These are phyloP conservation scores for Plasmodium falciparum DNA, from an alignment of 169 alveolate genomes.

Conservation along the genomic window DNA sequence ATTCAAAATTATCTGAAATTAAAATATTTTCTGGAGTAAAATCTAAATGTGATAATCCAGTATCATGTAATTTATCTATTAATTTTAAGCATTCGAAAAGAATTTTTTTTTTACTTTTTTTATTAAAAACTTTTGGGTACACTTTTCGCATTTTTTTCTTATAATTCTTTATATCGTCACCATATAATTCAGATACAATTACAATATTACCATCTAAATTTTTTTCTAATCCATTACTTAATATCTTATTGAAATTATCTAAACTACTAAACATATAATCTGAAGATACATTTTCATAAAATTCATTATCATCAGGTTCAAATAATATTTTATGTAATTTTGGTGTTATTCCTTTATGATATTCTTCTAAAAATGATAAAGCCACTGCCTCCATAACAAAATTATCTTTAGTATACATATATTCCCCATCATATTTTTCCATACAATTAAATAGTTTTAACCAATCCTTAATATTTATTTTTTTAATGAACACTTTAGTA, in stretches of 20 bases:
- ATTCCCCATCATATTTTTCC: constrained; percentile 83
- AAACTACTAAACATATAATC: constrained; percentile 24
- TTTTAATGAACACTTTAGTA: constrained; percentile 79
- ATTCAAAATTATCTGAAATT: constrained; percentile 78
- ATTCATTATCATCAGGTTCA: constrained; percentile 59
- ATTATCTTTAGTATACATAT: constrained; percentile 86
- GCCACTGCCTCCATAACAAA: constrained; percentile 88
- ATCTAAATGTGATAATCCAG: constrained; percentile 86
- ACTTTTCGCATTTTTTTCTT: constrained; percentile 71
- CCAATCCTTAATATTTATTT: constrained; percentile 84
- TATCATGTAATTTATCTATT: constrained; percentile 79
- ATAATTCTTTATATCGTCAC: constrained; percentile 81
- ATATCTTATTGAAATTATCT: constrained; percentile 43
- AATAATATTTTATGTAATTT: constrained; percentile 81
- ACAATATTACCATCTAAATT: constrained; percentile 80
- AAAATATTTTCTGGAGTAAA: constrained; percentile 87
- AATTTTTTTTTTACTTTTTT: no score
- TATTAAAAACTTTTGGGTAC: no score
- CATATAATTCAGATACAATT: constrained; percentile 80
- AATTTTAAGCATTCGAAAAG: constrained; percentile 78
- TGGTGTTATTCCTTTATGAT: constrained; percentile 80
- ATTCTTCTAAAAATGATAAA: constrained; percentile 78
- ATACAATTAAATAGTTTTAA: constrained; percentile 80
- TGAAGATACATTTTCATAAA: constrained; percentile 2
- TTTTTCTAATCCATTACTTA: constrained; percentile 15